Evolutionary conservation across 805 yeast species (phyloP), one percentile per base, ranked within the genome.

Genomic region (Zygotorulaspora florentina): DNA sequence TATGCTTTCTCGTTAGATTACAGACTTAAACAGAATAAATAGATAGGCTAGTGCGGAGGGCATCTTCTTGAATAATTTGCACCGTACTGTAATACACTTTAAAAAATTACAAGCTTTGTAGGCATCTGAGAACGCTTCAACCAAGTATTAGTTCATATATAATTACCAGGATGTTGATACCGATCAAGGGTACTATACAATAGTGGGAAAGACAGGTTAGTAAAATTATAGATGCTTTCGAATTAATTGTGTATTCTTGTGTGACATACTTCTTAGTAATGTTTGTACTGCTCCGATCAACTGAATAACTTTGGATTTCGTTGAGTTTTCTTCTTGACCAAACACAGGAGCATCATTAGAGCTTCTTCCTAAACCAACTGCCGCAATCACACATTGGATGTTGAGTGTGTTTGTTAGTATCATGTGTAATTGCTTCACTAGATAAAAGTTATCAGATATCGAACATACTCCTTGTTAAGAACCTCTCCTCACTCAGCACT

Each of bases 401-500:
- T 11, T 34, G 3, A 35, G 10, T 35, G 15, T 10, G 31, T 39
- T 9, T 33, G 35, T 36, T 44, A 39, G 43, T 39, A 44, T 16
- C 11, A 15, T 16, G 7, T 8, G 13, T 5, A 5, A 18, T 33
- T 10, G 11, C 10, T 17, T n/a, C 27, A 16, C 18, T 11, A 11
- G 20, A 12, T 2, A 11, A 12, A 34, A 18, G 9, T 9, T 17
- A 18, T 27, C 12, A 44, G 16, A 11, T 30, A 43, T 15, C 53
- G 13, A 8, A 50, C 64, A 48, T 53, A 58, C 65, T 77, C 67
- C 95, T 71, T 56, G 81, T 81, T 48, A 86, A 70, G 57, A 86
- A 86, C 47, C 95, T 69, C 57, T 86, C 93, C 56, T 86, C 95
- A 61, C 85, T 84, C 42, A 86, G 73, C 29, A 86, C 83, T 0